Evolutionary conservation across 495 filamentous ascomycete genomes (phyloP), one percentile per base, ranked within the genome.

Genomic region (Penicillium daleae): DNA sequence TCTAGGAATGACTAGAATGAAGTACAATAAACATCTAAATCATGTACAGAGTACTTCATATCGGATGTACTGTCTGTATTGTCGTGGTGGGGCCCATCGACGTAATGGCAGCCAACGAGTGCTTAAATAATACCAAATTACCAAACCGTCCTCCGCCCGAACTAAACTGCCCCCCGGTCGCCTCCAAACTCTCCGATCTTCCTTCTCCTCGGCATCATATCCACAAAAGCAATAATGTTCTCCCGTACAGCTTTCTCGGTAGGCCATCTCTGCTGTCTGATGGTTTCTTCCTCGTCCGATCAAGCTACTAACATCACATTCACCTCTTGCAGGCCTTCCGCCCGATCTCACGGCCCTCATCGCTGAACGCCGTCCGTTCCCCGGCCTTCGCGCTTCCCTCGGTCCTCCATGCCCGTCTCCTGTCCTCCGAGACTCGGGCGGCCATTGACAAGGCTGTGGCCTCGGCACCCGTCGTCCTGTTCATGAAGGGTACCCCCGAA

Each of bases 401-500:
- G 13, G 56, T 65, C 52, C 65, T 77, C 44, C 72, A 80, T 56
- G 70, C 84, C 40, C 89, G 93, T 21, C 79, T 89, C 19, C 83
- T 99, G 39, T 97, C 95, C 13, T 81, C 86, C 31, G 86, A 92
- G 64, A 93, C 89, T 22, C 83, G 79, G 60, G 74, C 84, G 29
- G 92, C 93, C 4, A 97, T 99, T 64, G 90, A 97, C 70, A 90
- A 92, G 73, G 93, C 93, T 9, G 86, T 98, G 21, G 78, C 73
- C 26, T 90, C 92, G 2, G 88, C 92, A 10, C 94, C 93, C 4
- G 94, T 99, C 0, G 95, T 99, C 17, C 84, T 99, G 27, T 99
- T 98, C 81, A 98, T 98, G 94, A 98, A 98, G 78, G 94, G 95
- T 55, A 97, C 95, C 2, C 95, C 95, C 42, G 95, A 97, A 76